Conservation (phyloP, 805 yeast genomes). For the Candida incommunis region DNA sequence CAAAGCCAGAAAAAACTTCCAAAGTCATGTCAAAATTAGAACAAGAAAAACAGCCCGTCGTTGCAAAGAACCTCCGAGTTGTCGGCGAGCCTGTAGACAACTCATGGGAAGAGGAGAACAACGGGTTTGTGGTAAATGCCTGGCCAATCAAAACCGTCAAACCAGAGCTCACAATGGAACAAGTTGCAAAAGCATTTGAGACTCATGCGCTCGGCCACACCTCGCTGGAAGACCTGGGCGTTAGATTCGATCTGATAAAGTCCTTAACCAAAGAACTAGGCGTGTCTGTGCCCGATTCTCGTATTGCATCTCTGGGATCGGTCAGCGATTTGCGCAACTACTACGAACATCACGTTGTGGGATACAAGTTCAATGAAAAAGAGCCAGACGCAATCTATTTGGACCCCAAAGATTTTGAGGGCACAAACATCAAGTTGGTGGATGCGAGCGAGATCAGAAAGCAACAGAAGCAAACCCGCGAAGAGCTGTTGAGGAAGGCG, state of each 20-base stretch:
- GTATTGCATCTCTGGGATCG: constrained; percentile 28
- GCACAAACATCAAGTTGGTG: constrained; percentile 33
- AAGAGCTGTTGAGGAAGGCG: constrained; percentile 34
- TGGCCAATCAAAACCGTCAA: constrained; percentile 17
- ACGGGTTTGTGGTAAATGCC: constrained; percentile 13
- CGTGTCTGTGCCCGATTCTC: constrained; percentile 38
- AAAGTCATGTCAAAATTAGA: constrained; percentile 10
- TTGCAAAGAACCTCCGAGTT: constrained; percentile 8
- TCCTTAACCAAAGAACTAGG: constrained; percentile 34
- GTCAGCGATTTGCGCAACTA: constrained; percentile 27
- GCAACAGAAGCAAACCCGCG: constrained; percentile 31
- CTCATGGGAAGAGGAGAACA: constrained; percentile 8
- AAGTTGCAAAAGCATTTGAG: constrained; percentile 3
- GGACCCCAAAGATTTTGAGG: constrained; percentile 37
- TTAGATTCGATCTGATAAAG: constrained; percentile 37
- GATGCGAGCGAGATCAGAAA: constrained; percentile 35
- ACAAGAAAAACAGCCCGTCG: not conserved
- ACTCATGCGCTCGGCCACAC: constrained; percentile 5
- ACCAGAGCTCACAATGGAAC: constrained; percentile 9
- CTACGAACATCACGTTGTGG: constrained; percentile 25
- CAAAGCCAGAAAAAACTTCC: constrained; percentile 7
- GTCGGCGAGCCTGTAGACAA: constrained; percentile 11
- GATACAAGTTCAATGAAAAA: constrained; percentile 39
- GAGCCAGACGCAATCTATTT: constrained; percentile 66
- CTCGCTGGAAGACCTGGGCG: constrained; percentile 28